phyloP scores from a whole-genome alignment of 129 eudicot genomes.

The Flaveria linearis region DNA sequence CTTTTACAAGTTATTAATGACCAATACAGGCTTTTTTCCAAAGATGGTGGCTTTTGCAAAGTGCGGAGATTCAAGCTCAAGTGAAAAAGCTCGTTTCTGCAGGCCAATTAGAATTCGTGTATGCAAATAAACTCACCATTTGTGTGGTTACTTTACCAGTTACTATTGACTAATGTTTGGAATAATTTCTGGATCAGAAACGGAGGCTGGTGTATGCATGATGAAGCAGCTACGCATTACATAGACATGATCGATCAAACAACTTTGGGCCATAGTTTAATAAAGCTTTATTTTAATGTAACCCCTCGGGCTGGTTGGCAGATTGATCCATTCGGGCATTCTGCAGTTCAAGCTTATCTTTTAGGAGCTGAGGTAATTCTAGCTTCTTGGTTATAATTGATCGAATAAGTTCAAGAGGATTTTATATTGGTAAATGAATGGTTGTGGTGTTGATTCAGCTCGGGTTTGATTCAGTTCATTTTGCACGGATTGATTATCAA shows the following conservation, averaged over 20 bases:
- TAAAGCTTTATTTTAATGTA: slow-evolving; percentile 62
- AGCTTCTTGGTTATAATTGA: slow-evolving; percentile 2
- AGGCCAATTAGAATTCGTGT: slow-evolving; percentile 92
- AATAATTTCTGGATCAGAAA: slow-evolving; percentile 47
- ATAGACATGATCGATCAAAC: slow-evolving; percentile 99
- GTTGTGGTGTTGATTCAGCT: slow-evolving; percentile 45
- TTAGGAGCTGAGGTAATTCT: slow-evolving; percentile 80
- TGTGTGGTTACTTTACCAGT: slow-evolving; percentile 3
- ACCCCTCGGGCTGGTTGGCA: slow-evolving; percentile 99
- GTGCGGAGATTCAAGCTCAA: slow-evolving; percentile 41
- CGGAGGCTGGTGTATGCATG: slow-evolving; percentile 99
- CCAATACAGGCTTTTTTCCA: slow-evolving; percentile 70
- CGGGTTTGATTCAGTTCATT: slow-evolving; percentile 90
- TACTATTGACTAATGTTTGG: slow-evolving; percentile 4
- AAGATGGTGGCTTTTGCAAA: slow-evolving; percentile 90
- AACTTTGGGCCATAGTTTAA: slow-evolving; percentile 67
- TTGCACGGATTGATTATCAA: slow-evolving; percentile 94
- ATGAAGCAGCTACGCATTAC: slow-evolving; percentile 90
- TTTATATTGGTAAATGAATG: slow-evolving; percentile 6
- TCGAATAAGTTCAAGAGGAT: background rate
- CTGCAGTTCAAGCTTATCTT: slow-evolving; percentile 92
- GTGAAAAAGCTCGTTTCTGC: slow-evolving; percentile 66
- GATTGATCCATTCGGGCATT: slow-evolving; percentile 94
- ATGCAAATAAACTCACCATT: slow-evolving; percentile 28
- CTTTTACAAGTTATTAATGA: background rate